These are phyloP conservation scores for Collybiopsis confluens DNA, from an alignment of 768 basidiomycete species.

Conservation along the genomic window DNA sequence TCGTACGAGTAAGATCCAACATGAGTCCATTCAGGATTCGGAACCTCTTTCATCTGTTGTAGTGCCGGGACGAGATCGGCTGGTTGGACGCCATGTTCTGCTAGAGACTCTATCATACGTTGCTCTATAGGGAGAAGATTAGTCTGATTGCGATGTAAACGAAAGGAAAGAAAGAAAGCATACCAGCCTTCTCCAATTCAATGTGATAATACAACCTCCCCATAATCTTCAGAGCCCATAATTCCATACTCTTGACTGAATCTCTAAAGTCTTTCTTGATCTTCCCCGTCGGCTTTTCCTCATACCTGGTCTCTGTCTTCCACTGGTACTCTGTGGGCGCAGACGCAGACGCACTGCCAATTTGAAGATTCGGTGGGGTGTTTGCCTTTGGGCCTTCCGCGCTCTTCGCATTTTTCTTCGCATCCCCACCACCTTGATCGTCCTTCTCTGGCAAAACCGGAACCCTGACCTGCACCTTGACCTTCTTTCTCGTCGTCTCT, in stretches of 20 bases:
- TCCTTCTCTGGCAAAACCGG: neutral
- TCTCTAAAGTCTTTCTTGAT: conserved; percentile 70
- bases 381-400: too few relatives aligned
- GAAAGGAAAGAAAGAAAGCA: conserved; percentile 16
- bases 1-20: conserved; percentile 27
- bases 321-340: too few relatives aligned
- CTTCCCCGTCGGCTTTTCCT: conserved; percentile 39
- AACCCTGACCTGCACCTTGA: neutral
- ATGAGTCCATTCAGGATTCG: conserved; percentile 78
- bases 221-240: conserved; percentile 97
- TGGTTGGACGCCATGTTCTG: conserved; percentile 84
- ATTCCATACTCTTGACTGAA: conserved; percentile 68
- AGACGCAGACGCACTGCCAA: too few relatives aligned
- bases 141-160: neutral
- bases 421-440: neutral
- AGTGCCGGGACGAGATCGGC: conserved; percentile 88
- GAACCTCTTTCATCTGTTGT: conserved; percentile 95
- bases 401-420: too few relatives aligned
- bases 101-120: conserved; percentile 97
- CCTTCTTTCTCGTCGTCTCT: neutral
- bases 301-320: conserved; percentile 18
- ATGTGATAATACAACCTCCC: conserved; percentile 98
- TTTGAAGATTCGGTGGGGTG: too few relatives aligned
- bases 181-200: conserved; percentile 92
- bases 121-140: conserved; percentile 76